Evolutionary conservation across 306 rosid species (phyloP).

Genomic region (Medicago arabica): DNA sequence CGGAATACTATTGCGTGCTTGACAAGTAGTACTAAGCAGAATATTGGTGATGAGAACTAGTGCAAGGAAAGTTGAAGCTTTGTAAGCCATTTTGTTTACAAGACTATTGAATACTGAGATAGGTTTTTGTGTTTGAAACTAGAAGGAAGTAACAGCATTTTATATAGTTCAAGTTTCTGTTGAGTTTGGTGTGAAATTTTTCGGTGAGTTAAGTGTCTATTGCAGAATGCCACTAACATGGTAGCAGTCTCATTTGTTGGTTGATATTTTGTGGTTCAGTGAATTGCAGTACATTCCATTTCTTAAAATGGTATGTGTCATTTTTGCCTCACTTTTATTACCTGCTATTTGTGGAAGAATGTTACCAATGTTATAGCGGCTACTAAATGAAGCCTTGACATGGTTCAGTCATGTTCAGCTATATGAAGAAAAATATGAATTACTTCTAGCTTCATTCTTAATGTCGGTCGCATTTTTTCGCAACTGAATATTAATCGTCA

Average conservation of each 20-base stretch:
- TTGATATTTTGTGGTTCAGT: conserved; percentile 40
- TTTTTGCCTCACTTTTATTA: conserved; percentile 22
- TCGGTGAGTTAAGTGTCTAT: conserved; percentile 52
- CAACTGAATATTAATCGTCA: not conserved
- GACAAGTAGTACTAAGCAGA: conserved; percentile 45
- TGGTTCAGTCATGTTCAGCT: conserved; percentile 37
- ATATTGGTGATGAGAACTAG: conserved; percentile 45
- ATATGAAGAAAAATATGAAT: conserved; percentile 10
- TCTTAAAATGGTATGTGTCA: conserved; percentile 10
- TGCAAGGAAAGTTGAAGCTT: conserved; percentile 46
- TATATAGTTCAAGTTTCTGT: conserved; percentile 40
- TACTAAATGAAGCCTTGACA: conserved; percentile 44
- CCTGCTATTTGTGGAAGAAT: conserved; percentile 43
- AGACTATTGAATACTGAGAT: not conserved
- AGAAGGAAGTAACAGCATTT: conserved; percentile 38
- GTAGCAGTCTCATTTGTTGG: conserved; percentile 24
- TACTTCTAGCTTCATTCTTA: conserved; percentile 2
- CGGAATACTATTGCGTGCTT: conserved; percentile 43
- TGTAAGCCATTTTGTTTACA: conserved; percentile 52
- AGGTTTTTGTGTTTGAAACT: conserved; percentile 46
- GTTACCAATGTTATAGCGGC: conserved; percentile 47
- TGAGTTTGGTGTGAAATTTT: conserved; percentile 49
- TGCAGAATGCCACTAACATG: conserved; percentile 1
- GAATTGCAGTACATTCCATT: conserved; percentile 27
- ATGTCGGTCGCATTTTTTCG: not conserved